Evolutionary conservation across 2,329 filamentous ascomycete genomes (phyloP).

Genomic region (Colletotrichum endophyticum): DNA sequence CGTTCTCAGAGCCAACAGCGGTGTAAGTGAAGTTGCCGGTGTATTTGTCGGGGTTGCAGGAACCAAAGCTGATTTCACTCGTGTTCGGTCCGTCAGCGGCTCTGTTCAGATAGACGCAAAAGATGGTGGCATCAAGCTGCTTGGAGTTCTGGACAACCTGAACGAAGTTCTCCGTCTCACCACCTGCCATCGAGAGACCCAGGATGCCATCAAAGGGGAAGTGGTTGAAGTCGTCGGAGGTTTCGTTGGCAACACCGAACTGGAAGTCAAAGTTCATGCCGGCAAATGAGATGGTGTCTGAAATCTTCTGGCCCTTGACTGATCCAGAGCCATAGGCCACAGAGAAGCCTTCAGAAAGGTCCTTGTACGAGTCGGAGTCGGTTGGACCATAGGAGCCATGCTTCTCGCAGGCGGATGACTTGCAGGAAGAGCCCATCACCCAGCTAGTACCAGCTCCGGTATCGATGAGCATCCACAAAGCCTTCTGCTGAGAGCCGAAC

Average conservation of each 20-base stretch:
- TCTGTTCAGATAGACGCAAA: conserved; percentile 75
- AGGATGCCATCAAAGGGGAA: conserved; percentile 91
- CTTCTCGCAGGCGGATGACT: conserved; percentile 65
- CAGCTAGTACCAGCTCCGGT: conserved; percentile 77
- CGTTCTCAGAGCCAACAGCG: conserved; percentile 50
- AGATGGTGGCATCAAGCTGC: conserved; percentile 66
- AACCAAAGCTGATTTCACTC: conserved; percentile 81
- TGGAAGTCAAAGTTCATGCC: conserved; percentile 67
- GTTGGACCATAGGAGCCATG: conserved; percentile 73
- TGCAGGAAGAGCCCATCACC: conserved; percentile 79
- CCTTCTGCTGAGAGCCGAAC: conserved; percentile 59
- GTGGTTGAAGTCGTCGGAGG: conserved; percentile 74
- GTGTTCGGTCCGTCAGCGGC: conserved; percentile 68
- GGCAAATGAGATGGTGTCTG: conserved; percentile 71
- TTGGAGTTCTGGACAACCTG: conserved; percentile 62
- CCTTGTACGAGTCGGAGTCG: conserved; percentile 69
- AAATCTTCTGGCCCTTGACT: conserved; percentile 69
- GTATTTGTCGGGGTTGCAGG: conserved; percentile 69
- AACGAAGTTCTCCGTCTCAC: conserved; percentile 70
- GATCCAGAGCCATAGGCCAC: conserved; percentile 80
- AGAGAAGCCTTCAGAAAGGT: conserved; percentile 57
- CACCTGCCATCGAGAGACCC: conserved; percentile 71
- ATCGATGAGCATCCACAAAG: conserved; percentile 68
- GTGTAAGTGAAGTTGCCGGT: conserved; percentile 73
- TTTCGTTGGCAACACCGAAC: conserved; percentile 75